These are phyloP conservation scores for Onygenales sp. DNA, from an alignment of 2,329 filamentous ascomycete genomes.

Conservation along the genomic window DNA sequence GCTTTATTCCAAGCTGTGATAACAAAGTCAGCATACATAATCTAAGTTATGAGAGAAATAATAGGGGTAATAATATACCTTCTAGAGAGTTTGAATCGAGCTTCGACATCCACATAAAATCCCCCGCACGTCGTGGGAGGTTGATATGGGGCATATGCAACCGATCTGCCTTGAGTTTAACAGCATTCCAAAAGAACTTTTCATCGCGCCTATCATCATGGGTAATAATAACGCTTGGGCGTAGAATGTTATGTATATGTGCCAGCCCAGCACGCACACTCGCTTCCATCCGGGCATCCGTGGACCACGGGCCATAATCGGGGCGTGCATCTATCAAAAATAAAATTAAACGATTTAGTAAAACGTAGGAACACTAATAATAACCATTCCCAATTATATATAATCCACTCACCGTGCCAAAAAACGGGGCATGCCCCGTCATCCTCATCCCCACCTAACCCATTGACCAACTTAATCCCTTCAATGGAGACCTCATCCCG, in stretches of 20 bases:
- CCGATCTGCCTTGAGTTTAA: constrained; percentile 46
- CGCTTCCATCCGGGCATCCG: constrained; percentile 58
- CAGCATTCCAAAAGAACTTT: constrained; percentile 52
- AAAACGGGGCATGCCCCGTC: constrained; percentile 54
- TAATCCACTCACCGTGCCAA: constrained; percentile 42
- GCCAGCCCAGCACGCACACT: constrained; percentile 56
- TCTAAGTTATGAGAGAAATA: background rate
- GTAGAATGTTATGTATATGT: constrained; percentile 64
- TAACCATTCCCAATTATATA: background rate
- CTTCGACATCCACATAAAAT: constrained; percentile 65
- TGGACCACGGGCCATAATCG: constrained; percentile 61
- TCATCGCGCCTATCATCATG: constrained; percentile 63
- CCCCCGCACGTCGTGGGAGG: constrained; percentile 54
- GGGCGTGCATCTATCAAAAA: constrained; percentile 55
- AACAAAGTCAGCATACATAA: constrained; percentile 7
- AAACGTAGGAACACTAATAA: background rate
- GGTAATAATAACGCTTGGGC: constrained; percentile 66
- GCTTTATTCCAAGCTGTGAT: constrained; percentile 65
- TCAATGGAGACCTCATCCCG: constrained; percentile 59
- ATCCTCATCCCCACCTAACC: constrained; percentile 43
- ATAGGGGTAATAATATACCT: constrained; percentile 33
- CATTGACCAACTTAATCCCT: constrained; percentile 66
- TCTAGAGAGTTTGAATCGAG: constrained; percentile 64
- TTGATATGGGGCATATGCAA: constrained; percentile 60
- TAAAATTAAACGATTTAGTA: background rate